Base-by-base conservation (phyloP, 495 filamentous ascomycete species). In the Hypoxylon lienhwacheense region DNA sequence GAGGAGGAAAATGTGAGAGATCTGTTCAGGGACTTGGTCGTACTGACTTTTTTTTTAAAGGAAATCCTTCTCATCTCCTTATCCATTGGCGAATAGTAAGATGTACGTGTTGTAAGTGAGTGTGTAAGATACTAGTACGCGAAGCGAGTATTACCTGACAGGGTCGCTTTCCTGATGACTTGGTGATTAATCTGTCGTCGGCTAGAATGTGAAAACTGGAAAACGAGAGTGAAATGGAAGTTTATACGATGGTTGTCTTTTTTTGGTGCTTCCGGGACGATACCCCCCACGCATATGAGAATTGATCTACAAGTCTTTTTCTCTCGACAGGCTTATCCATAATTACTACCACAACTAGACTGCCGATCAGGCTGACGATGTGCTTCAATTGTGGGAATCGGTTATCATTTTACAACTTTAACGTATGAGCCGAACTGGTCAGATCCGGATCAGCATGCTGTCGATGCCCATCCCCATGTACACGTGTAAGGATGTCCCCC, bases 331-430 rank as follows among this genome's bases (percentile, higher is more conserved):
- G 42, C 55, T 61, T 47, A 25, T 17, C 52, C 43, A 20, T 24
- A 2, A 26, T 32, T 24, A 25, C 53, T 61, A 47, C 51, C 31
- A 14, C 17, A 61, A 47, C 15, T 45, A 55, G 45, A 15, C 20
- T 47, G 58, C 35, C 46, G 57, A 61, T 61, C 51, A 51, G 40
- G 47, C 55, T 61, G 57, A 55, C 57, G 57, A 55, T 52, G 35
- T 36, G 50, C 42, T 55, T 46, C 3, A 60, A 51, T 29, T 55
- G 50, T 52, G 47, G 47, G 47, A 51, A 55, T 55, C 31, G 51
- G 47, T 46, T 46, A 61, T 55, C 51, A 44, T 17, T 25, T 22
- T 12, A 41, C 31, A 39, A 19, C 41, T 22, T 42, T 28, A 40
- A 47, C 21, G n/a, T 47, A 28, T 46, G 34, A 52, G 53, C 46